Percentiles rank a stretch among this genome's conserved stretches.
Evolutionary conservation across 495 filamentous ascomycete species (phyloP).

Genomic region (Penicillium mononematosum): DNA sequence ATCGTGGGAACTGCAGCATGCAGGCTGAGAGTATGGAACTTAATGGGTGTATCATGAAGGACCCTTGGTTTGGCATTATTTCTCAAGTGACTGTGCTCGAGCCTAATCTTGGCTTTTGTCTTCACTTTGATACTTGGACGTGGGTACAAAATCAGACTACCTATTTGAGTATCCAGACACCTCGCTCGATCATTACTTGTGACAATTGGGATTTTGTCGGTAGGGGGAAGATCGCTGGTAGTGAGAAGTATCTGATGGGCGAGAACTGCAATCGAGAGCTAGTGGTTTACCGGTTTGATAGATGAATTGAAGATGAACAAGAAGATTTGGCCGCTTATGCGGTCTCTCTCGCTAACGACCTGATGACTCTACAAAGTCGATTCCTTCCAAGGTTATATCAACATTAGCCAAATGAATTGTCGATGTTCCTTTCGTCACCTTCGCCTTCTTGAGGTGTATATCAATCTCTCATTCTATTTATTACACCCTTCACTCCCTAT

Average conservation of each 20-base stretch:
- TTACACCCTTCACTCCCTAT: no score
- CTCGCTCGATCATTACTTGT: slow-evolving; percentile 34
- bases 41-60: slow-evolving; percentile 20
- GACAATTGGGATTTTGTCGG: slow-evolving; percentile 53
- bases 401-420: no score
- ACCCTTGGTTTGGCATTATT: slow-evolving; percentile 46
- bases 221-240: slow-evolving; percentile 58
- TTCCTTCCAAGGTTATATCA: no score
- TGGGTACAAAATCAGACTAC: slow-evolving; percentile 22
- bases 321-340: not conserved
- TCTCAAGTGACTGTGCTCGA: slow-evolving; percentile 51
- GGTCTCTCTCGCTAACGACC: no score
- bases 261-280: slow-evolving; percentile 54
- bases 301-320: slow-evolving; percentile 14
- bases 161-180: slow-evolving; percentile 37
- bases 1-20: slow-evolving; percentile 36
- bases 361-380: no score
- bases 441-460: no score
- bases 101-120: slow-evolving; percentile 55
- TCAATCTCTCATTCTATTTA: no score
- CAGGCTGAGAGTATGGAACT: slow-evolving; percentile 26
- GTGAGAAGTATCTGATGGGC: slow-evolving; percentile 63
- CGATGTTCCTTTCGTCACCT: no score
- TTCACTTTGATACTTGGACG: slow-evolving; percentile 41
- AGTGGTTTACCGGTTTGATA: slow-evolving; percentile 55